Evolutionary conservation across 768 basidiomycete species (phyloP), one percentile per base, ranked within the genome.

Genomic region (Suillus ampliporus): DNA sequence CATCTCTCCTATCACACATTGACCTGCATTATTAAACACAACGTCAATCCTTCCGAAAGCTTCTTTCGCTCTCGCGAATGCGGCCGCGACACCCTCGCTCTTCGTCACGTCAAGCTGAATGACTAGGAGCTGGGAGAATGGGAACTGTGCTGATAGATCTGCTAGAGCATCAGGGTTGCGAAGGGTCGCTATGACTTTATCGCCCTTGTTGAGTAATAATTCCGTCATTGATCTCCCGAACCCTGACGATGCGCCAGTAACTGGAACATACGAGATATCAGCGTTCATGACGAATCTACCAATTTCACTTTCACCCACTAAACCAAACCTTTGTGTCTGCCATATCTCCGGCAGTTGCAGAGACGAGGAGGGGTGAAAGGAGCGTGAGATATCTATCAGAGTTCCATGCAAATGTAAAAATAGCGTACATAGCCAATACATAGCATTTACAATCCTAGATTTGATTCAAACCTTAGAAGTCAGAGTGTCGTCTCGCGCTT

Each of bases 111-210:
- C 78, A 34, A 78, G 63, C 48, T 69, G 69, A 60, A 76, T 38
- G 59, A 76, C 62, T 54, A 77, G 65, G 15, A 80, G 71, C 34
- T 69, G 69, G 3, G 65, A 51, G 17, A 68, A 4, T 1, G 71
- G 53, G 57, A 75, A 76, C 4, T 65, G 52, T 4, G 66, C 51
- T 15, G 57, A 28, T 11, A 79, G 71, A 40, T 72, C 71, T 9
- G 64, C 64, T 47, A 83, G 67, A 17, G 59, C 69, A 7, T 67
- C 72, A 10, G 79, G 79, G 34, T 68, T 76, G 59, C 81, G 81
- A 14, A 80, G 71, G n/a, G 81, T 80, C 15, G 84, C 82, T 56
- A 80, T 68, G 38, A 75, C 81, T 11, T 66, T 77, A 62, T 79
- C 74, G 15, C 81, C 79, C 3, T 66, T 65, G 35, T 57, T 53